Base-by-base conservation (phyloP, 805 yeast species). In the Wickerhamiella lipophila region DNA sequence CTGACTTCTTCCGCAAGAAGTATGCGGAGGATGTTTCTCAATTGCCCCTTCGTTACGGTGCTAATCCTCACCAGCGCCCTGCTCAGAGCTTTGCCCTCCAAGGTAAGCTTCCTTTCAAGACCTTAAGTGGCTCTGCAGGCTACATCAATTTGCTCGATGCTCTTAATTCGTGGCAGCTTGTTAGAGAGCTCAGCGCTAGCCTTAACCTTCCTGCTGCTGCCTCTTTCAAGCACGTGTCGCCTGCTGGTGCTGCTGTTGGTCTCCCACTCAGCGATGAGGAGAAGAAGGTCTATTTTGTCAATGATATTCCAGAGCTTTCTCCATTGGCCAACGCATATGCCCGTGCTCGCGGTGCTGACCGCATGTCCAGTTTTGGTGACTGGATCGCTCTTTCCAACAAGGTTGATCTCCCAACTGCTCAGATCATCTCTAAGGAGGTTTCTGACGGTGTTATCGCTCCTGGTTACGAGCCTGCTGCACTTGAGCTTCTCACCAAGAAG, bases 391-490 rank as follows among this genome's bases (percentile, higher is more conserved):
- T 92, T 56, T 87, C 96, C 53, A 89, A 89, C 75, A 84, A 83
- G 68, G 98, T 92, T 58, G 98, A 92, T 68, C 72, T 83, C 49
- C 86, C 96, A 63, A 92, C 98, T 52, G 98, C 98, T 49, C 82
- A 83, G 69, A 89, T 92, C 69, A 92, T 92, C 65, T 83, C 96
- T 49, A 86, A 85, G 70, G 98, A 92, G 73, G 98, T 92, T 46
- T 81, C 94, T 39, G 98, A 92, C 66, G 98, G 98, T 76, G 95
- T 92, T 53, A 86, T 92, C 73, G 98, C 98, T 34, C 98, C 98
- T 59, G 97, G 95, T 53, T 92, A 71, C 69, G 83, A 81, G 61
- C 84, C 84, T 56, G 97, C 83, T 68, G 98, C 98, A 46, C 75
- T 92, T 59, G 94, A 75, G 57, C 72, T 92, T 56, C 78, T 92